Base-by-base conservation (phyloP, 257 asterid genomes). In the Lantana camara region DNA sequence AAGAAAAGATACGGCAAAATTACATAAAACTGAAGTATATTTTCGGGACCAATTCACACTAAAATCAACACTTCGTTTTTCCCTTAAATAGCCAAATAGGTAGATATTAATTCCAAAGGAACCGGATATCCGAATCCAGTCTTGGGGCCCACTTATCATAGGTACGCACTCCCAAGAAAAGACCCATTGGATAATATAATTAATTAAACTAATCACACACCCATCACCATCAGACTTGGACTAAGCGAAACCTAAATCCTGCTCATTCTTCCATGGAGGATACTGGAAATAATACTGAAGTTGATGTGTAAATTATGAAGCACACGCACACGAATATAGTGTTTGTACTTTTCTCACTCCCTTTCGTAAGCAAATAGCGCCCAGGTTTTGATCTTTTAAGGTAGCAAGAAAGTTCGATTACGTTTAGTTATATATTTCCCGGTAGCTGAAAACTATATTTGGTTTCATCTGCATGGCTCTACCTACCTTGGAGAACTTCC, bases 381-480 rank as follows among this genome's bases (percentile, higher is more conserved):
- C 59, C 20, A 5, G 14, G 17, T 27, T 20, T 37, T 11, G n/a
- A 70, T 69, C 50, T 20, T 40, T 50, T 29, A 24, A 2, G 29
- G 57, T 14, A 17, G 27, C 20, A 17, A 60, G 54, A 60, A 29
- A 29, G 22, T 60, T 69, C 24, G 16, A 52, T 48, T 49, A 21
- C 34, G 68, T 23, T 53, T 19, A n/a, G n/a, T n/a, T 15, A 19
- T 52, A n/a, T n/a, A 57, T 38, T 34, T 48, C 67, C n/a, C 50
- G 29, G 59, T 13, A 62, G 49, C 32, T 29, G 23, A 41, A 16
- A 22, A 2, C 4, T 27, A 21, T 52, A 13, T 68, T 73, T 73
- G 73, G 82, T 78, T 76, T 60, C 72, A 69, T 75, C 76, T 79
- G 84, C 85, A 84, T 84, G 91, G 85, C 72, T 78, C 37, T 59